phyloP scores from a whole-genome alignment of 2,329 filamentous ascomycete genomes.

The Penicillium sp. region DNA sequence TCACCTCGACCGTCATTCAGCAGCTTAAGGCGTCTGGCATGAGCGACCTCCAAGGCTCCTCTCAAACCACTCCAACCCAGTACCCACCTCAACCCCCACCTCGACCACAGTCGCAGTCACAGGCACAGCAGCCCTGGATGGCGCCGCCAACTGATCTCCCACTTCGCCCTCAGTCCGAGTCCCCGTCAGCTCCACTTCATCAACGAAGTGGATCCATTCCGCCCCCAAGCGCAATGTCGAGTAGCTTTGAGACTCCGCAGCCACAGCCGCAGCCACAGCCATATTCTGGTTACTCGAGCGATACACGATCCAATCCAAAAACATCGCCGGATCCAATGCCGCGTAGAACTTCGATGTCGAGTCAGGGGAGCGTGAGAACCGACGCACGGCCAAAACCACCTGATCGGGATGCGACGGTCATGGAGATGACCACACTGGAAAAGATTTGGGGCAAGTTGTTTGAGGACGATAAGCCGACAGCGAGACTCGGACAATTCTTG shows the following conservation, averaged over 20 bases:
- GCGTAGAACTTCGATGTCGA: constrained; percentile 37
- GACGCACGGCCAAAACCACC: constrained; percentile 39
- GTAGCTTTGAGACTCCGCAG: constrained; percentile 14
- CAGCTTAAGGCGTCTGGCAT: constrained; percentile 54
- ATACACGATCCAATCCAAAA: constrained; percentile 22
- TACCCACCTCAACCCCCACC: constrained; percentile 14
- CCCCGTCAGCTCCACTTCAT: constrained; percentile 8
- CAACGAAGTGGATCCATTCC: constrained; percentile 22
- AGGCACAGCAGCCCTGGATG: constrained; percentile 27
- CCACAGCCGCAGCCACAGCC: constrained; percentile 23
- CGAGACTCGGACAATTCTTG: constrained; percentile 68
- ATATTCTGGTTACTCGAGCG: constrained; percentile 18
- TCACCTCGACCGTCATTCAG: constrained; percentile 60
- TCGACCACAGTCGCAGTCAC: constrained; percentile 23
- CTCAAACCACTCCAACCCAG: constrained; percentile 22
- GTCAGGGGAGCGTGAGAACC: constrained; percentile 33
- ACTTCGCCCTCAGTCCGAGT: constrained; percentile 18
- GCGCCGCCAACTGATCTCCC: constrained; percentile 13
- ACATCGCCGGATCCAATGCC: constrained; percentile 20
- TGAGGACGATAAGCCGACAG: constrained; percentile 65
- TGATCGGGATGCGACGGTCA: constrained; percentile 39
- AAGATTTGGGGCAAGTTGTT: constrained; percentile 77
- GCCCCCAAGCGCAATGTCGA: constrained; percentile 13
- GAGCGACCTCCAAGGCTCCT: constrained; percentile 31
- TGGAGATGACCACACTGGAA: constrained; percentile 62